Evolutionary conservation across 352 stramenopile species (phyloP), one percentile per base, ranked within the genome.

Genomic region (Thalassiosira livingstoniorum): DNA sequence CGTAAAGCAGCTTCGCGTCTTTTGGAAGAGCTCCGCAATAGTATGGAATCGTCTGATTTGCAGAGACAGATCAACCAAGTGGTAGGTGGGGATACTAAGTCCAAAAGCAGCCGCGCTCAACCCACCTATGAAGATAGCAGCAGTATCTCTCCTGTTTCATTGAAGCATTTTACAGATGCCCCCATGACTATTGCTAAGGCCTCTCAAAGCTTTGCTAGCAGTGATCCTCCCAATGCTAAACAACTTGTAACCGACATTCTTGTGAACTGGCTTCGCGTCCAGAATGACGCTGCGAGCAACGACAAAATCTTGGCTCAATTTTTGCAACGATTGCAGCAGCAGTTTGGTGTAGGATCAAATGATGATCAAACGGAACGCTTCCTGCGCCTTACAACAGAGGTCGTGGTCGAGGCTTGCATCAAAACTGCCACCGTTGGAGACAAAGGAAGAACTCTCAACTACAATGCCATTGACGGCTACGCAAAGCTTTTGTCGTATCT

Each of bases 261-360:
- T 66, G 97, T 99, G 72, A 95, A 98, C 86, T 99, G 98, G 98
- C 98, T 99, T 55, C 96, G 97, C 23, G 95, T 99, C 54, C 97
- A 98, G 81, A 98, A 95, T 83, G 97, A 99, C 43, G 93, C 94
- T 13, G 92, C 89, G 27, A 94, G 92, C 42, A 95, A 95, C 78
- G 97, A 98, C 68, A 99, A 99, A 87, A 96, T 97, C 51, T 92
- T 98, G 76, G 91, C 92, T n/a, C 96, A 98, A 82, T 99, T 98
- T 87, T 93, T 99, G 13, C 95, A 98, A 83, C 95, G 99, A 86
- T 91, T 99, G 29, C 82, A 91, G 78, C 70, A 86, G 42, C 96
- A 99, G 80, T 97, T 98, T 84, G 97, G 96, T 3, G 90, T 99
- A 39, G 96, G 98, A 55, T 98, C 97, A 74, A 96, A 96, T 68